phyloP scores from a whole-genome alignment of 2,329 filamentous ascomycete genomes.

The Stemphylium vesicarium region DNA sequence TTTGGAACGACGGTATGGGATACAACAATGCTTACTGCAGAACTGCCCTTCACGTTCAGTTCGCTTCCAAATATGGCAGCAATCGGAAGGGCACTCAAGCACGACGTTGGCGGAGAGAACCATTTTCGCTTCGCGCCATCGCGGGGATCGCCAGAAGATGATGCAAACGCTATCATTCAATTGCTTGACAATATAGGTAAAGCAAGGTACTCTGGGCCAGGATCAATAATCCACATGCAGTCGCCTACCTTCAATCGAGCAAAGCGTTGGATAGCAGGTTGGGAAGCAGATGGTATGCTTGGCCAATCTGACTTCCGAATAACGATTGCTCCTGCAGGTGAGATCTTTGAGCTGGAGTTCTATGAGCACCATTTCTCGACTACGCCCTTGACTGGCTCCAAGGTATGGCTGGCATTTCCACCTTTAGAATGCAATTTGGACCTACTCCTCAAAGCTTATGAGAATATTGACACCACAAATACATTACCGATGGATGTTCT shows the following conservation, averaged over 20 bases:
- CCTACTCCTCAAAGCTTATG: neutral
- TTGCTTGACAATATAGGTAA: slow-evolving; percentile 17
- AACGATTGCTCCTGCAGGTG: slow-evolving; percentile 8
- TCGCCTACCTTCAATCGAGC: slow-evolving; percentile 14
- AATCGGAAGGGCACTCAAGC: slow-evolving; percentile 4
- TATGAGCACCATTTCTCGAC: slow-evolving; percentile 10
- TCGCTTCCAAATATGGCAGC: neutral
- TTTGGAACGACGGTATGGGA: slow-evolving; percentile 6
- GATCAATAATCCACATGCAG: slow-evolving; percentile 14
- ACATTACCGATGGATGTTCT: neutral
- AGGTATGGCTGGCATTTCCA: slow-evolving; percentile 16
- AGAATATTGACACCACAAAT: neutral
- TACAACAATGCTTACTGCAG: slow-evolving; percentile 7
- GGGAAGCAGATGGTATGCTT: slow-evolving; percentile 11
- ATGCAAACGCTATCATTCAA: slow-evolving; percentile 6
- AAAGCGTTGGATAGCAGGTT: neutral
- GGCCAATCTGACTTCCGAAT: slow-evolving; percentile 6
- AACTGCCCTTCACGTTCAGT: neutral
- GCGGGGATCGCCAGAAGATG: slow-evolving; percentile 2
- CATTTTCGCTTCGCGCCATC: slow-evolving; percentile 12
- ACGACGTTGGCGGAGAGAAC: slow-evolving; percentile 13
- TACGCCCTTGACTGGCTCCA: slow-evolving; percentile 16
- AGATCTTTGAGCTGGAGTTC: slow-evolving; percentile 17
- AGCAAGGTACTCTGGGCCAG: slow-evolving; percentile 5
- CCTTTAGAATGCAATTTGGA: slow-evolving; percentile 5